Evolutionary conservation across 345 rosid genomes (phyloP), one percentile per base, ranked within the genome.

Genomic region (Salix brachista): DNA sequence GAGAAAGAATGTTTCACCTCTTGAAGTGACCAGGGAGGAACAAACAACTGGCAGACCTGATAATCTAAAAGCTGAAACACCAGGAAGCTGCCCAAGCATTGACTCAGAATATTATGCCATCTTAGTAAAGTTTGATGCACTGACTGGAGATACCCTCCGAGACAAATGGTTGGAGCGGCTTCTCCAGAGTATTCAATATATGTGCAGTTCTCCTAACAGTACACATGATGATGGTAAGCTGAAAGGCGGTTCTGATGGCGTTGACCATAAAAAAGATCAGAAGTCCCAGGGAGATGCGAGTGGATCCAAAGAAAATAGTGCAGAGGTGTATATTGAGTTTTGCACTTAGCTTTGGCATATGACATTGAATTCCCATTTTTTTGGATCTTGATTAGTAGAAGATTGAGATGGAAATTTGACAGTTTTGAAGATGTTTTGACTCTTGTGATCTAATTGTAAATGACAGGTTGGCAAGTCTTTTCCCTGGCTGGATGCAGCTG

Each of bases 91-190:
- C 83, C 77, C 87, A 5, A 77, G 85, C 82, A 91, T 78, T 74
- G 69, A 82, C 34, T 83, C 90, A 0, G 97, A 96, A 81, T 84
- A 86, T 74, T 66, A 78, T 75, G 79, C 83, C 56, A 88, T 96
- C 81, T 83, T 96, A 65, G 81, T 77, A 39, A 88, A 85, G 79
- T 87, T 84, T 83, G 68, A 90, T 76, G 92, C 83, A 37, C 84
- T 90, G 61, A 96, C 97, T 16, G 97, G 94, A 73, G 91, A 91
- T 75, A 75, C 83, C 23, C 93, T 82, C 78, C 97, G 98, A 68
- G 97, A 96, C 84, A 92, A 88, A 85, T 90, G 98, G 87, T 78
- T 96, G 87, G 97, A 85, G 79, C 92, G 83, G 89, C 99, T 96
- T 81, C 90, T 94, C 79, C 93, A 91, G 77, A 88, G 88, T 75